Base-by-base conservation (phyloP, 192 early-diverging fungal genomes). In the Backusella westeae region DNA sequence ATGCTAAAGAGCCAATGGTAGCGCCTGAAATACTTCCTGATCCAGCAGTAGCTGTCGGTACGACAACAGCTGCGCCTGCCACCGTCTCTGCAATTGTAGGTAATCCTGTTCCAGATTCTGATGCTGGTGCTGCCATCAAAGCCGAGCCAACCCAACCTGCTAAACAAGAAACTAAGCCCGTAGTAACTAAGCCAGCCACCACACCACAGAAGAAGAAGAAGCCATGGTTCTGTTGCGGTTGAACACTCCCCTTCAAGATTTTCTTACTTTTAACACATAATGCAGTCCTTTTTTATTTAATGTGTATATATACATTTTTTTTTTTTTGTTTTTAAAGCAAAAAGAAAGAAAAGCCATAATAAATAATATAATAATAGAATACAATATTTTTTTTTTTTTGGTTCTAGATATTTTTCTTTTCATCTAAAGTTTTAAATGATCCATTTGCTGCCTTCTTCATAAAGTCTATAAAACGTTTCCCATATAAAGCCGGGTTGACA, bases 391-490 rank as follows among this genome's bases (percentile, higher is more conserved):
- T 29, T 68, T 68, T 34, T 21, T 68, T 32, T 68, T 29, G 26
- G 26, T 26, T 26, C 53, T 59, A 59, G 21, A 26, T 6, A 72
- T 36, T 35, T 9, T 63, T 63, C 35, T 63, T 73, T 73, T 73
- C 41, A 63, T 17, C 34, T 29, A 36, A 21, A 7, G 52, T 35
- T 38, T 34, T 23, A 67, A 23, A 39, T 21, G 34, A 36, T n/a
- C 29, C 65, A 46, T 32, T 38, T 6, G 42, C 41, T 67, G 73
- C 73, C 26, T 75, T 75, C 15, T 19, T 38, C 34, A 75, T 75
- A 38, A 75, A 75, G n/a, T 67, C 34, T 29, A 65, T 17, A 35
- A 75, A 75, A 12, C 73, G 23, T 67, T 67, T 66, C 7, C 70
- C 46, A 49, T 72, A 72, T 46, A 44, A 10, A 46, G 10, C 17